These are phyloP conservation scores for Aspergillus ochraceus DNA, from an alignment of 2,329 filamentous ascomycete genomes.

Conservation along the genomic window DNA sequence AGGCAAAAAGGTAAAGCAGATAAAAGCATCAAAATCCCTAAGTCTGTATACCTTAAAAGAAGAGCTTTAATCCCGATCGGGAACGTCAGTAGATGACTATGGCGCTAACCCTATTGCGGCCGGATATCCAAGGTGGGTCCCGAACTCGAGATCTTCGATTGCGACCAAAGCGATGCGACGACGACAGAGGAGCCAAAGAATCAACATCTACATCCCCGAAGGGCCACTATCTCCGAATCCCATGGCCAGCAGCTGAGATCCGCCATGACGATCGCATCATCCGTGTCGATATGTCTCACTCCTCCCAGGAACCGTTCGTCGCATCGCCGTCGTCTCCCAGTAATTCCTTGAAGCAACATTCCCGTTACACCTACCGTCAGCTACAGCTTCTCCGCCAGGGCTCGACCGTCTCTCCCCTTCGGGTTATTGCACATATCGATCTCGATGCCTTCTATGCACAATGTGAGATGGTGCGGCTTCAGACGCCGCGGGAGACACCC, in stretches of 20 bases:
- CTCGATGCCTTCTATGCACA: conserved; percentile 98
- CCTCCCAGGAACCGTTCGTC: conserved; percentile 50
- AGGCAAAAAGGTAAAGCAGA: not conserved
- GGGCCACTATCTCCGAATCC: not conserved
- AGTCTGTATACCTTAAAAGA: too few species aligned
- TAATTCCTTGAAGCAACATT: conserved; percentile 45
- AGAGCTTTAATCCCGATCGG: too few species aligned
- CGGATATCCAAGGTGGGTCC: not conserved
- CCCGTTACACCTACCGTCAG: conserved; percentile 82
- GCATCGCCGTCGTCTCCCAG: conserved; percentile 48
- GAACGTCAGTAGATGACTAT: not conserved
- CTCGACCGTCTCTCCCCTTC: conserved; percentile 71
- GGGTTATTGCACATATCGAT: conserved; percentile 88
- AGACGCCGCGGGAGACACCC: conserved; percentile 70
- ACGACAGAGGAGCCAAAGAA: not conserved
- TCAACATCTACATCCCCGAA: not conserved
- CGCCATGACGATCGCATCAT: conserved; percentile 17
- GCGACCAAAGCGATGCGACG: not conserved
- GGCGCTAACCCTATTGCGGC: not conserved
- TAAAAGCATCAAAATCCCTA: not conserved
- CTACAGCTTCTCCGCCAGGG: conserved; percentile 73
- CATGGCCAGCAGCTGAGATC: not conserved
- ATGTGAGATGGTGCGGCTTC: conserved; percentile 88
- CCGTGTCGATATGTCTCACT: conserved; percentile 62
- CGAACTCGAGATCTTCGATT: not conserved